Evolutionary conservation across 495 filamentous ascomycete genomes (phyloP).

Genomic region (Neurospora sp.): DNA sequence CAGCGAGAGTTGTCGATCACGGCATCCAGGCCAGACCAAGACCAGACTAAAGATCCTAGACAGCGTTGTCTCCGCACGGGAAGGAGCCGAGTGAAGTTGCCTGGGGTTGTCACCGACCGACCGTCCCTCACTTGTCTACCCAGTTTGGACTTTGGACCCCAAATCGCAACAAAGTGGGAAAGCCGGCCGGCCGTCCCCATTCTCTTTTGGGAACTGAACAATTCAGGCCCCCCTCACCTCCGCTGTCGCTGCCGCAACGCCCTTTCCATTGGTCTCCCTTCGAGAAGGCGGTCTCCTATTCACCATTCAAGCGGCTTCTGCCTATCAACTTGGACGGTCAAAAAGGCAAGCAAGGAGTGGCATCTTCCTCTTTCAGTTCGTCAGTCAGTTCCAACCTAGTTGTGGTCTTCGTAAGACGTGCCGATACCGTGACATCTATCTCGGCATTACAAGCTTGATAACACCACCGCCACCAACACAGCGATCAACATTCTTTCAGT

Average conservation of each 20-base stretch:
- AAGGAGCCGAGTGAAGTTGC: not conserved
- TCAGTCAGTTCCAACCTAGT: not conserved
- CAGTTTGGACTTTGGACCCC: not conserved
- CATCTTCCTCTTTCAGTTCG: not conserved
- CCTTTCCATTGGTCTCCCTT: not conserved
- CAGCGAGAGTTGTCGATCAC: not conserved
- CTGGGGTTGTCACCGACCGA: too few species aligned
- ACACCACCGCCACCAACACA: not conserved
- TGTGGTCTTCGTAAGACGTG: not conserved
- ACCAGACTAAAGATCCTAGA: not conserved
- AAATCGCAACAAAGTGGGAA: not conserved
- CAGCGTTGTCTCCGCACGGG: not conserved
- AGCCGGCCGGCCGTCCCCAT: not conserved
- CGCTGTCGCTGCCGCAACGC: not conserved
- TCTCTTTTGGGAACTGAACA: not conserved
- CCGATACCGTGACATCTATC: not conserved
- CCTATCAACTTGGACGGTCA: not conserved
- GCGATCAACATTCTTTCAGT: not conserved
- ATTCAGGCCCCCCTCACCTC: not conserved
- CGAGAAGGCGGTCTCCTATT: not conserved
- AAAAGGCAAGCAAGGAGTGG: not conserved
- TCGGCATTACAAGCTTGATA: not conserved
- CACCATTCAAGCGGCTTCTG: not conserved
- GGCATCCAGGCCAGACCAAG: not conserved
- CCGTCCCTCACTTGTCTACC: not conserved